Percentiles rank a stretch among this genome's conserved stretches.
phyloP scores from a whole-genome alignment of 352 stramenopile genomes.

The Aphanomyces invadans region DNA sequence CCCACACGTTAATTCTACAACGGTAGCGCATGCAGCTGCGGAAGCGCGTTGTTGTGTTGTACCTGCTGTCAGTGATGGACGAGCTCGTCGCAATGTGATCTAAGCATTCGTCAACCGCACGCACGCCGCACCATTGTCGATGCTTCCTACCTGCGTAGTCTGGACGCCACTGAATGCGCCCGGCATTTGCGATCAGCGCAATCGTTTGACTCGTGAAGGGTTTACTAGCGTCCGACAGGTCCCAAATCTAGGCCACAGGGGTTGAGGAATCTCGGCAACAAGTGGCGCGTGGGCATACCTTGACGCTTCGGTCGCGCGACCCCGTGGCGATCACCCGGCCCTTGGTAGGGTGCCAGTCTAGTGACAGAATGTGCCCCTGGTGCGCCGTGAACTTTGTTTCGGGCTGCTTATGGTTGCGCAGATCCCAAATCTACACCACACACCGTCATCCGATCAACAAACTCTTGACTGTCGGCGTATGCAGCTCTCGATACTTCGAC shows the following conservation, averaged over 20 bases:
- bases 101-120: background rate
- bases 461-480: background rate
- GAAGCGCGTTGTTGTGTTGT: background rate
- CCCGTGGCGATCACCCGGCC: constrained; percentile 66
- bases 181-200: constrained; percentile 78
- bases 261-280: background rate
- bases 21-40: background rate
- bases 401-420: constrained; percentile 70
- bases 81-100: constrained; percentile 81
- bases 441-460: background rate
- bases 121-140: no score
- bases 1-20: constrained; percentile 77
- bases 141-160: constrained; percentile 37
- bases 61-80: constrained; percentile 68
- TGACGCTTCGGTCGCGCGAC: constrained; percentile 77
- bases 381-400: constrained; percentile 82
- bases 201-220: constrained; percentile 62
- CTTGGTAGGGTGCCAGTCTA: constrained; percentile 76
- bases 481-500: constrained; percentile 39
- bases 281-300: constrained; percentile 25
- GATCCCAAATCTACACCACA: constrained; percentile 61
- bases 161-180: constrained; percentile 68
- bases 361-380: constrained; percentile 71
- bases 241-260: constrained; percentile 76
- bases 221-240: constrained; percentile 57